Percentiles rank a stretch among this genome's conserved stretches.
Conservation (phyloP, 2,329 filamentous ascomycete genomes). For the Fusarium sp. region DNA sequence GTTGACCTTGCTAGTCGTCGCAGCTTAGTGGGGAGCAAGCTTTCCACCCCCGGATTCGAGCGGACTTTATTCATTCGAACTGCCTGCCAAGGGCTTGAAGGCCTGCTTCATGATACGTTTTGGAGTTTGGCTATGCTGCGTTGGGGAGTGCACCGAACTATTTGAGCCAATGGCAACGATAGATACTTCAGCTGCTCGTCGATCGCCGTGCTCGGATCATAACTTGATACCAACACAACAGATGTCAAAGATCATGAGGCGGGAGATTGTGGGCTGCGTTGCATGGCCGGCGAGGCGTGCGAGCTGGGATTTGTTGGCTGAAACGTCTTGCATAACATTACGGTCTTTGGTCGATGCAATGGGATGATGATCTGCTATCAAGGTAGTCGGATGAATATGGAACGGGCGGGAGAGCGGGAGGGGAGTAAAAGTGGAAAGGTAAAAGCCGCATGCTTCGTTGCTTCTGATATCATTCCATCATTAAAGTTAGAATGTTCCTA, state of each 20-base stretch:
- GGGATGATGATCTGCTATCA: conserved; percentile 7
- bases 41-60: conserved; percentile 43
- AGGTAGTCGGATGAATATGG: conserved; percentile 8
- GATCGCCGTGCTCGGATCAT: conserved; percentile 39
- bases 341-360: neutral
- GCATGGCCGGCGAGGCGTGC: conserved; percentile 12
- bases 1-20: conserved; percentile 36
- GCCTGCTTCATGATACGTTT: conserved; percentile 20
- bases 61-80: conserved; percentile 18
- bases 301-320: neutral
- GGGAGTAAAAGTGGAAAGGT: conserved; percentile 4
- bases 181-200: conserved; percentile 10
- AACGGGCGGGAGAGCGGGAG: neutral
- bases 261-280: conserved; percentile 22
- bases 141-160: conserved; percentile 17
- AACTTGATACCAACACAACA: conserved; percentile 36
- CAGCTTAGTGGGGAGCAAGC: conserved; percentile 41
- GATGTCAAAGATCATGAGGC: conserved; percentile 33
- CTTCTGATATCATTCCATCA: neutral
- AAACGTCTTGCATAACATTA: neutral
- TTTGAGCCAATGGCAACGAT: conserved; percentile 18
- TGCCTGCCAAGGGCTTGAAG: conserved; percentile 14
- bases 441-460: conserved; percentile 5
- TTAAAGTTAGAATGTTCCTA: conserved; percentile 9
- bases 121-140: conserved; percentile 23